Evolutionary conservation across 2,329 filamentous ascomycete genomes (phyloP).

Genomic region (Ceratocystis huliohia): DNA sequence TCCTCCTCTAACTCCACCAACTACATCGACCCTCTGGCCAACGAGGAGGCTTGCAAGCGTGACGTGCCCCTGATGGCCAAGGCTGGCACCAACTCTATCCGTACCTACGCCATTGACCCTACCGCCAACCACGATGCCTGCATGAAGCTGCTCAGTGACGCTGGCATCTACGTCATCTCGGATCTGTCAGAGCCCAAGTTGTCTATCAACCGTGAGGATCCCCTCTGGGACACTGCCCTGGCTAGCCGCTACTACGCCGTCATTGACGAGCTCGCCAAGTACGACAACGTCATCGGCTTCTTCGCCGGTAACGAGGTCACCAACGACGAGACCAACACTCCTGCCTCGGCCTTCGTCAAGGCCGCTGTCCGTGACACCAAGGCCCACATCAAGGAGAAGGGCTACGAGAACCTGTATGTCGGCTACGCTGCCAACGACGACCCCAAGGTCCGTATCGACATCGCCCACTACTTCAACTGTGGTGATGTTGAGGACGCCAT

Average conservation of each 20-base stretch:
- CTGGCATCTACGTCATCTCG: slow-evolving; percentile 89
- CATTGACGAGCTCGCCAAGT: slow-evolving; percentile 66
- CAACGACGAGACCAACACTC: slow-evolving; percentile 77
- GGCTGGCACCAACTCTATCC: slow-evolving; percentile 81
- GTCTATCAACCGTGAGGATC: slow-evolving; percentile 75
- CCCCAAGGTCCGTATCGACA: slow-evolving; percentile 61
- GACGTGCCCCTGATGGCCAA: slow-evolving; percentile 71
- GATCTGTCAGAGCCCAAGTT: slow-evolving; percentile 70
- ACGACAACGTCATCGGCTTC: slow-evolving; percentile 90
- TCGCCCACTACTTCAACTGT: slow-evolving; percentile 94
- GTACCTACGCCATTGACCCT: slow-evolving; percentile 87
- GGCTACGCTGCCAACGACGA: slow-evolving; percentile 97
- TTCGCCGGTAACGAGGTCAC: slow-evolving; percentile 97
- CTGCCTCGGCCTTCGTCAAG: slow-evolving; percentile 89
- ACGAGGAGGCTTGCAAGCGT: slow-evolving; percentile 58
- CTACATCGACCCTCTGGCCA: slow-evolving; percentile 74
- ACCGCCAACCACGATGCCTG: slow-evolving; percentile 64
- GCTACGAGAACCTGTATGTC: slow-evolving; percentile 66
- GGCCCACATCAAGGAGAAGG: slow-evolving; percentile 73
- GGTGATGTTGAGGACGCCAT: slow-evolving; percentile 54
- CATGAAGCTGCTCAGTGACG: slow-evolving; percentile 69
- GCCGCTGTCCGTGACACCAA: slow-evolving; percentile 94
- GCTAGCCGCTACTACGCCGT: slow-evolving; percentile 74
- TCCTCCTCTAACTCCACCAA: slow-evolving; percentile 33
- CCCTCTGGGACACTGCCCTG: slow-evolving; percentile 66